Base-by-base conservation (phyloP, 306 rosid genomes). In the Trifolium pratense region DNA sequence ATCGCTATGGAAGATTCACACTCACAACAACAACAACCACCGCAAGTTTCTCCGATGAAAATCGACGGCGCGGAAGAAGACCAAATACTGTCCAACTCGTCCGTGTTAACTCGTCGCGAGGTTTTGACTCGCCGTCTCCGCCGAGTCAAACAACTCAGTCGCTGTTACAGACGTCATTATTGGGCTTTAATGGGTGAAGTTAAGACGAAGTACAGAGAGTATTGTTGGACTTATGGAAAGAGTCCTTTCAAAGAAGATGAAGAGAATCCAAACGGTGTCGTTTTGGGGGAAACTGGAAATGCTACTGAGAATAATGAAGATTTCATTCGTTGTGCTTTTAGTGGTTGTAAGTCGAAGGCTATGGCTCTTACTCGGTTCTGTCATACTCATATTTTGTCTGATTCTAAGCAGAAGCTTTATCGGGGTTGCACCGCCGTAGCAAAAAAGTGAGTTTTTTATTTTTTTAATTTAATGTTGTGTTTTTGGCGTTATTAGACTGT, bases 101-200 rank as follows among this genome's bases (percentile, higher is more conserved):
- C 25, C 21, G 75, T 59, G n/a, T 73, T 77, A 7, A 59, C 80
- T n/a, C 76, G 78, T 13, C 66, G 71, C 32, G 86, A 85, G 73
- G 70, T 82, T 4, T 20, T 79, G 20, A 23, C 21, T 15, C 86
- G 82, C 9, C 84, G 86, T 3, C 83, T 59, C 57, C 81, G 83
- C 5, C 85, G 79, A 17, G 75, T 71, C 6, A 77, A n/a, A 56
- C 89, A 78, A 58, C 85, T 83, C 7, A 7, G 46, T 0, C 77
- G 78, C 6, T 56, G 37, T 63, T 83, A 71, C 76, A 45, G 71
- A 68, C 20, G 68, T 21, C 82, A 75, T 72, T 89, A 90, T 51
- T 90, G 95, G 98, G 89, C 86, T 14, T 73, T 92, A 1, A 86
- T 89, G 92, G 90, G 86, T 69, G 88, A 87, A 0, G 55, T 90